These are phyloP conservation scores for Colletotrichum liriopes DNA, from an alignment of 2,329 filamentous ascomycete species.

Conservation along the genomic window DNA sequence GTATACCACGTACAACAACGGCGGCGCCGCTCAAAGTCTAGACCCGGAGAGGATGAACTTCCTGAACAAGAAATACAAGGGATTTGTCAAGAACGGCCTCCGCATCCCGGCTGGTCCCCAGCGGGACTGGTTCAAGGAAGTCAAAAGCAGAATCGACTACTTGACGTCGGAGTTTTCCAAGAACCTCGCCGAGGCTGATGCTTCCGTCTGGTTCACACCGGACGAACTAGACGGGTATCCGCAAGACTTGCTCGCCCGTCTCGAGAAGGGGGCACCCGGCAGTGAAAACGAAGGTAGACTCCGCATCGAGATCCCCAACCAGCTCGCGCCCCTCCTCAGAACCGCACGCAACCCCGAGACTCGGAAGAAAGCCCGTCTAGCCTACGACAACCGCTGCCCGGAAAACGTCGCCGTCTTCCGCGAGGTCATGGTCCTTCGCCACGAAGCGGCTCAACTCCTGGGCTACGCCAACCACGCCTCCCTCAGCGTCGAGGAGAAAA, in stretches of 20 bases:
- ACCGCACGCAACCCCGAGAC: conserved; percentile 80
- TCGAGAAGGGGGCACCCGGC: conserved; percentile 76
- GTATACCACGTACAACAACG: background rate
- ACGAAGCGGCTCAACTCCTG: conserved; percentile 83
- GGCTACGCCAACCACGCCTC: conserved; percentile 85
- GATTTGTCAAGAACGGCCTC: conserved; percentile 7
- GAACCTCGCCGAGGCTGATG: background rate
- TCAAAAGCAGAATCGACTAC: background rate
- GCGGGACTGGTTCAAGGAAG: conserved; percentile 12
- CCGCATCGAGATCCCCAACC: conserved; percentile 85
- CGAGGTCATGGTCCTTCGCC: conserved; percentile 81
- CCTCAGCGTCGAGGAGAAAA: conserved; percentile 85
- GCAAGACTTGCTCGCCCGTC: conserved; percentile 58
- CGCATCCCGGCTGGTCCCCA: background rate
- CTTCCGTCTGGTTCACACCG: background rate
- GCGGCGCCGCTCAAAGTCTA: rapidly evolving
- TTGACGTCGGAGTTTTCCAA: background rate
- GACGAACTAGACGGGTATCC: conserved; percentile 14
- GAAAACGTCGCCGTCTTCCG: conserved; percentile 77
- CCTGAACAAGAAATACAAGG: conserved; percentile 2
- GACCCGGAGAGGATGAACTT: conserved; percentile 2
- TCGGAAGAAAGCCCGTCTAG: conserved; percentile 52
- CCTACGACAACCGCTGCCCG: conserved; percentile 5
- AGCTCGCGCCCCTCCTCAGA: conserved; percentile 83
- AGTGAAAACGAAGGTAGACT: conserved; percentile 79